Evolutionary conservation across 352 stramenopile genomes (phyloP).

Genomic region (Globisporangium mamillatum): DNA sequence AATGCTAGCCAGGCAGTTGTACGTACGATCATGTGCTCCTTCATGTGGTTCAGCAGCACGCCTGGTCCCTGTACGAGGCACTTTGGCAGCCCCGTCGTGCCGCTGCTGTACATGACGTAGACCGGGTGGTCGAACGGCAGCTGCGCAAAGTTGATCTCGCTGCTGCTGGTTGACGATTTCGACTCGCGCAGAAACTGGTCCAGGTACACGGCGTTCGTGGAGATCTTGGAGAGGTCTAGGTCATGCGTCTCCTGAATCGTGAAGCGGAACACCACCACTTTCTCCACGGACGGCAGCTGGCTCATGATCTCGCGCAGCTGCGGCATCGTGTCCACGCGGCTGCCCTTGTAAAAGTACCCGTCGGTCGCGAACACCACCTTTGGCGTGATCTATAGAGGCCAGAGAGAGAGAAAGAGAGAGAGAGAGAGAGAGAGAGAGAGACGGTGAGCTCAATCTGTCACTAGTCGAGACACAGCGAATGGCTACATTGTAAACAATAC

Average conservation of each 20-base stretch:
- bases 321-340: conserved; percentile 57
- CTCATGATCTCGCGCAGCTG: conserved; percentile 60
- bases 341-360: conserved; percentile 79
- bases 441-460: neutral
- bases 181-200: conserved; percentile 48
- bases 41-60: conserved; percentile 76
- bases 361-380: conserved; percentile 77
- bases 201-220: conserved; percentile 41
- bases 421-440: no score
- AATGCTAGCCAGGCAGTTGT: neutral
- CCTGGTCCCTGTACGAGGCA: conserved; percentile 82
- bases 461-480: neutral
- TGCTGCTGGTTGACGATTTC: conserved; percentile 17
- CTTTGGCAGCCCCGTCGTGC: conserved; percentile 85
- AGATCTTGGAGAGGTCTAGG: conserved; percentile 58
- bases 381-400: conserved; percentile 43
- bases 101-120: conserved; percentile 88
- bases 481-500: neutral
- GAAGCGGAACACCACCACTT: conserved; percentile 65
- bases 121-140: conserved; percentile 84
- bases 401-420: neutral
- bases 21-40: conserved; percentile 74
- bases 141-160: conserved; percentile 62
- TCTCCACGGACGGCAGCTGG: conserved; percentile 58
- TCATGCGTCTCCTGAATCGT: conserved; percentile 52